Evolutionary conservation across 352 stramenopile genomes (phyloP).

Genomic region (Phytopythium chamaehyphon): DNA sequence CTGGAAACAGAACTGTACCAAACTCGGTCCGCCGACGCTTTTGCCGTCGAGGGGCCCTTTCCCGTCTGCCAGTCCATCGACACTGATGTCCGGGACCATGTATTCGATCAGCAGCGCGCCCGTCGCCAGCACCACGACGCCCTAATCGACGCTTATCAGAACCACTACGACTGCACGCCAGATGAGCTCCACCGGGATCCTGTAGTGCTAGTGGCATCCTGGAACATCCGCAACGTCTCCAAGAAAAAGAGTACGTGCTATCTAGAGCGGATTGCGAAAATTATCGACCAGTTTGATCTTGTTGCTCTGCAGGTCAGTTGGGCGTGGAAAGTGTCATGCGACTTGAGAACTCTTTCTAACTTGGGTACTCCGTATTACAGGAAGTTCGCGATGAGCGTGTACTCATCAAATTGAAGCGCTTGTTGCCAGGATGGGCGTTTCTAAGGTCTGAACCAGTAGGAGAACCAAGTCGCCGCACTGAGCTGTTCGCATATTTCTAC

Average conservation of each 20-base stretch:
- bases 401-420: conserved; percentile 47
- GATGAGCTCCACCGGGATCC: background rate
- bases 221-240: conserved; percentile 77
- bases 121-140: background rate
- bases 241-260: conserved; percentile 29
- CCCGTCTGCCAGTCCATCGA: conserved; percentile 31
- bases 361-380: no score
- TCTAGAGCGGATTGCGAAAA: conserved; percentile 39
- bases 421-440: conserved; percentile 58
- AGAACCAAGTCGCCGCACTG: conserved; percentile 12
- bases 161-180: background rate
- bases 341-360: background rate
- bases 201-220: conserved; percentile 50
- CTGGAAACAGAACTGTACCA: background rate
- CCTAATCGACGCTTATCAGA: background rate
- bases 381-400: conserved; percentile 63
- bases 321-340: background rate
- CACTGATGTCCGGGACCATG: conserved; percentile 24
- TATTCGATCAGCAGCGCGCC: conserved; percentile 15
- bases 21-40: background rate
- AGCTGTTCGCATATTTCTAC: conserved; percentile 61
- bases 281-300: conserved; percentile 60
- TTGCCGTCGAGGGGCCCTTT: background rate
- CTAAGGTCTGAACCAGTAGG: conserved; percentile 42
- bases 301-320: conserved; percentile 41